Evolutionary conservation across 208 protist species (phyloP), one percentile per base, ranked within the genome.

Genomic region (Leishmania tropica): DNA sequence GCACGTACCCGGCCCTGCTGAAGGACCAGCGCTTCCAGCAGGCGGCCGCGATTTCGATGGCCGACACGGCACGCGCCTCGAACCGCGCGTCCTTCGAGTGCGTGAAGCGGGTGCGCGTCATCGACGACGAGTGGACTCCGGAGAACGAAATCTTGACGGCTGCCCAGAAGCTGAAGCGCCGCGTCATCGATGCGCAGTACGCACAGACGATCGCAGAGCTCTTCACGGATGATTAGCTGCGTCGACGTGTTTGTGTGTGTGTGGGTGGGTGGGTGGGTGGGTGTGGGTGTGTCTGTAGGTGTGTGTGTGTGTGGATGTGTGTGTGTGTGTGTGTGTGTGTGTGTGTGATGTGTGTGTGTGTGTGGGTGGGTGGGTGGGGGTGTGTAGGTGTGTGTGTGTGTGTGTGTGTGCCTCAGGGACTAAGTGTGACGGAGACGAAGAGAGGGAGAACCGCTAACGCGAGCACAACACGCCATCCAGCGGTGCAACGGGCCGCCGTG

Each of bases 141-240:
- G 92, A 98, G 81, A 98, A 96, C 81, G 88, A 87, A 40, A 71
- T 95, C 2, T 70, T 96, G 35, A 97, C 95, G 10, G 93, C 95
- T 6, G 89, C 95, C 19, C 84, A 93, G 84, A 97, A 97, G 85
- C 81, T 98, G 58, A 93, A 94, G 81, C 88, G 94, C 31, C 81
- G 83, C 54, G 78, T 85, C 5, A 94, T 98, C 76, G 88, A 94
- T 17, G 80, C 78, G 31, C 67, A 84, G 24, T 97, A 97, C 85
- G 88, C 83, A n/a, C 74, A 86, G 17, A 74, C 84, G 7, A 98
- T 98, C 75, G 64, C 74, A 21, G 75, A 90, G 37, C 75, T 97
- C 17, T 98, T 97, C 76, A 72, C 56, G 7, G 88, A 94, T 24
- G 86, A 92, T 40, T 81, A 75, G 21, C 3, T 21, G 19, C 31